Conservation (phyloP, 2,329 filamentous ascomycete species). For the Colletotrichum sp. region DNA sequence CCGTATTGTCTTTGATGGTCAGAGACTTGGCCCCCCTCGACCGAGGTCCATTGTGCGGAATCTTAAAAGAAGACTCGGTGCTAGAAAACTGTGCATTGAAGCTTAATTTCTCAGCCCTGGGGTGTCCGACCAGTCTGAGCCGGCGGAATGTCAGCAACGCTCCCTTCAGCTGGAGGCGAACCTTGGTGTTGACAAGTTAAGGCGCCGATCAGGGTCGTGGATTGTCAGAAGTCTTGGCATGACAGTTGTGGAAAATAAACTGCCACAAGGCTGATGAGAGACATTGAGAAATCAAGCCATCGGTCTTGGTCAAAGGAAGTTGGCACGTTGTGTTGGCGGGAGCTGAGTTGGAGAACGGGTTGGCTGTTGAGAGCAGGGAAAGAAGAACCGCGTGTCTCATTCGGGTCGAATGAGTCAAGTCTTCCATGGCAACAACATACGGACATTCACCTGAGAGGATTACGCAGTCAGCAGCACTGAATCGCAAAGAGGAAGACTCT, state of each 20-base stretch:
- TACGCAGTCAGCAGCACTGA: neutral
- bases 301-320: neutral
- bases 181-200: neutral
- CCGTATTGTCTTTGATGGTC: neutral
- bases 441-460: neutral
- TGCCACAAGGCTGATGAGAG: neutral
- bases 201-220: neutral
- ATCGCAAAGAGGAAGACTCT: neutral
- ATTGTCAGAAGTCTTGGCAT: slow-evolving; percentile 9
- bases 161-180: neutral
- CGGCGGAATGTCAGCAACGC: neutral
- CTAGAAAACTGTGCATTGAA: neutral
- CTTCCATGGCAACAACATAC: neutral
- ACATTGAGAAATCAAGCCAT: neutral
- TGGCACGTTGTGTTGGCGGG: neutral
- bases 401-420: neutral
- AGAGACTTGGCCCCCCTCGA: neutral
- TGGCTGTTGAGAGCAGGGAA: neutral
- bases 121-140: neutral
- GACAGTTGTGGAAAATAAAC: neutral
- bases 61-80: neutral
- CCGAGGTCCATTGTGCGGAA: neutral
- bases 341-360: neutral
- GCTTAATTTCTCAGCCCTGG: neutral
- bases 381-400: neutral